phyloP scores from a whole-genome alignment of 2,329 filamentous ascomycete species.

The Lizonia empirigonia region DNA sequence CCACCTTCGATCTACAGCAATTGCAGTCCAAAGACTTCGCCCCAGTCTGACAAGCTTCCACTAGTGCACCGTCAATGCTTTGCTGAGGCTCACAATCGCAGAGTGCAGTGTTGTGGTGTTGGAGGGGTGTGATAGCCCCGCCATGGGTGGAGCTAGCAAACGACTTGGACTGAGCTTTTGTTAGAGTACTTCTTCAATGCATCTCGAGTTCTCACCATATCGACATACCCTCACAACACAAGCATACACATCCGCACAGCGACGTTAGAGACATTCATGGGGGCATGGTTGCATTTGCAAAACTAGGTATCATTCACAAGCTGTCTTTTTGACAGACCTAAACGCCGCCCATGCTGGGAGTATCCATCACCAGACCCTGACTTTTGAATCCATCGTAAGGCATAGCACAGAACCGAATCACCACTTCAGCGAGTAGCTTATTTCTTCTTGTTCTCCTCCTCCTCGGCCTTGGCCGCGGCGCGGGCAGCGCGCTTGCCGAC shows the following conservation, averaged over 20 bases:
- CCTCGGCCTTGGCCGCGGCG: slow-evolving; percentile 83
- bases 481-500: slow-evolving; percentile 91
- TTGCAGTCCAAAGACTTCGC: no score
- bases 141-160: no score
- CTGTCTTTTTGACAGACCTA: slow-evolving; percentile 43
- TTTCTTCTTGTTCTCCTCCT: slow-evolving; percentile 81
- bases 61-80: no score
- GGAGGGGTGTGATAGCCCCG: no score
- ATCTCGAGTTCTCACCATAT: neutral
- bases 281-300: slow-evolving; percentile 43
- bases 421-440: slow-evolving; percentile 53
- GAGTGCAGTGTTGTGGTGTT: no score
- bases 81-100: no score
- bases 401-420: slow-evolving; percentile 33
- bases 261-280: slow-evolving; percentile 19
- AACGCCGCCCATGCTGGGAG: slow-evolving; percentile 47
- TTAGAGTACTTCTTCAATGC: no score
- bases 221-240: no score
- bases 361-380: slow-evolving; percentile 39
- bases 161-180: no score
- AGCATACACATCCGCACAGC: no score
- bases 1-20: no score
- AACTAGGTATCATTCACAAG: slow-evolving; percentile 48
- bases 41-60: no score
- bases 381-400: slow-evolving; percentile 41